Evolutionary conservation across 257 asterid species (phyloP), one percentile per base, ranked within the genome.

Genomic region (Ocimum tenuiflorum): DNA sequence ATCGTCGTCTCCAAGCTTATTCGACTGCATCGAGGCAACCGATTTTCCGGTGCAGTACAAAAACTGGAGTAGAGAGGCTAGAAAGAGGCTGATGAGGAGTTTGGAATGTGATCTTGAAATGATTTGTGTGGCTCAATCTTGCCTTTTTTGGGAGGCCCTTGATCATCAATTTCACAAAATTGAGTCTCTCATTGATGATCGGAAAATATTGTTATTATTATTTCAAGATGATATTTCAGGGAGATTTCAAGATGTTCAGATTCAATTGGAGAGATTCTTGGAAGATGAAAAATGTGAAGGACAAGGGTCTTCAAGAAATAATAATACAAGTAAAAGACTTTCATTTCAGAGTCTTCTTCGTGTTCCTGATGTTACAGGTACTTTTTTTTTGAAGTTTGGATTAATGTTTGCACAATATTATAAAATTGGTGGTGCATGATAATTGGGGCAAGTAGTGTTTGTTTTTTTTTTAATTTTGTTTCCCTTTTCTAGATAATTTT

Each of bases 121-220:
- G 78, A 82, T 81, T 48, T 68, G 71, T 72, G 88, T 83, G 56
- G 90, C 90, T 31, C 83, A 85, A 24, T 61, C 67, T 20, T 81
- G 92, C 79, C 60, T 87, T 60, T 78, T 79, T 5, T 87, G 92
- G 90, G 95, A 85, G 51, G 83, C 85, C 42, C 80, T 87, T 20
- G 70, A 80, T 69, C 71, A 83, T 48, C 86, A 85, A 31, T 80
- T 78, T 47, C 67, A 50, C 42, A 79, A 79, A 65, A 75, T 85
- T 12, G 81, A 87, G 63, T 70, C 75, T 14, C 45, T 84, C 41
- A 49, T 62, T 39, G 9, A 29, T 35, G 31, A 53, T 15, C 38
- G 48, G 56, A 56, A 70, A 17, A n/a, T n/a, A n/a, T n/a, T n/a
- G n/a, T 22, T 13, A 19, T 18, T 61, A 24, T 3, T 42, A 22